These are phyloP conservation scores for Grigorovia humatica DNA, from an alignment of 805 yeast species.

Conservation along the genomic window DNA sequence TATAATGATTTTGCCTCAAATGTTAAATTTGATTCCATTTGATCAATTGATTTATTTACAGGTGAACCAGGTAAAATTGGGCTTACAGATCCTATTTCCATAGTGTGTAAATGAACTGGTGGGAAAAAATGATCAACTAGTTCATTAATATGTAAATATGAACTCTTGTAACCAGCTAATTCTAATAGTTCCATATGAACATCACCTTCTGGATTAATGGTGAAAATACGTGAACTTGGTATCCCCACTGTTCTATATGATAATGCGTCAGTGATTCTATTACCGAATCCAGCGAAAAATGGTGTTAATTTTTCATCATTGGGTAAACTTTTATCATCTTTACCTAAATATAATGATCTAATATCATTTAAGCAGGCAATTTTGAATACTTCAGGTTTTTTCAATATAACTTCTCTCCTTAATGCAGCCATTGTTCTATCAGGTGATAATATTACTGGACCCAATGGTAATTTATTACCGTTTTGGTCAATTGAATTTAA, in stretches of 20 bases:
- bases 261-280: constrained; percentile 90
- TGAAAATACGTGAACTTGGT: constrained; percentile 88
- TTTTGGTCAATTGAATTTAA: constrained; percentile 68
- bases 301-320: constrained; percentile 53
- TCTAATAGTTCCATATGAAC: constrained; percentile 95
- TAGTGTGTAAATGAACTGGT: constrained; percentile 41
- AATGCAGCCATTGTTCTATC: constrained; percentile 95
- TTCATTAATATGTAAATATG: constrained; percentile 84
- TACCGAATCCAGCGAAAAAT: constrained; percentile 96
- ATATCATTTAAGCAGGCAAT: constrained; percentile 93
- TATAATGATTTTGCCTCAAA: constrained; percentile 15
- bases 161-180: constrained; percentile 81
- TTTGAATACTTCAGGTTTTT: constrained; percentile 96
- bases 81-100: constrained; percentile 24
- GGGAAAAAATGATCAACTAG: constrained; percentile 97
- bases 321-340: constrained; percentile 4
- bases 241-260: constrained; percentile 89
- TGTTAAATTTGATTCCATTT: constrained; percentile 6
- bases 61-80: constrained; percentile 28
- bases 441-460: constrained; percentile 92
- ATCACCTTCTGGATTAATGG: constrained; percentile 93
- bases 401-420: constrained; percentile 79
- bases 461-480: constrained; percentile 63
- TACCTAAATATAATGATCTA: constrained; percentile 48
- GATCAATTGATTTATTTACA: constrained; percentile 13